A percentile compares a stretch with the other conserved stretches of the same genome.
Conservation (phyloP, 106 monocot genomes). For the Phalaenopsis aphrodite region DNA sequence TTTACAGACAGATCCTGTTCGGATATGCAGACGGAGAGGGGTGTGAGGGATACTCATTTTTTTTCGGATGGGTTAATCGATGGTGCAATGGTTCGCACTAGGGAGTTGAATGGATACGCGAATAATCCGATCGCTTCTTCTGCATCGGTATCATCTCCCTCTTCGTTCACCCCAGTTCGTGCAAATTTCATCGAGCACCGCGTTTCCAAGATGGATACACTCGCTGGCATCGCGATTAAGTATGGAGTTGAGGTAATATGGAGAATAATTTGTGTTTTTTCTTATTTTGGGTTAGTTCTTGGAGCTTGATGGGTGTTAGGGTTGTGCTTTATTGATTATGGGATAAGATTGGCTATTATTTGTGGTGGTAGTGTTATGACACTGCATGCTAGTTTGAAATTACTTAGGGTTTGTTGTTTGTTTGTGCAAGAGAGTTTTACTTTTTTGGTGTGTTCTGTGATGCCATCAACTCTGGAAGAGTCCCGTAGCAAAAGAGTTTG, state of each 20-base stretch:
- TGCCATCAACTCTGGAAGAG: too few relatives aligned
- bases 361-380: too few relatives aligned
- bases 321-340: not conserved
- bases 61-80: not conserved
- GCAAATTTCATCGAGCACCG: constrained; percentile 24
- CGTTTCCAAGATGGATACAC: constrained; percentile 47
- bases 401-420: too few relatives aligned
- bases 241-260: constrained; percentile 49
- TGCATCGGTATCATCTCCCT: constrained; percentile 6
- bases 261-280: not conserved
- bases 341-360: not conserved
- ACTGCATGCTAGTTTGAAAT: too few relatives aligned
- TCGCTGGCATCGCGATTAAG: constrained; percentile 49
- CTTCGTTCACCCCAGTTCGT: constrained; percentile 1
- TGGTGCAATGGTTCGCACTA: not conserved
- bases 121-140: constrained; percentile 3
- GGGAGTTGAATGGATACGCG: constrained; percentile 6
- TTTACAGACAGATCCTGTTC: not conserved
- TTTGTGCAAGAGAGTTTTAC: not conserved
- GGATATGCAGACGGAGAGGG: constrained; percentile 5
- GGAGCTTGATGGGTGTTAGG: not conserved
- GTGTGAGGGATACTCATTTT: not conserved
- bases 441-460: not conserved
- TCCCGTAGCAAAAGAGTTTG: not conserved
- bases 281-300: not conserved